Base-by-base conservation (phyloP, 176 grass and related monocot species). In the Panicum miliaceum region DNA sequence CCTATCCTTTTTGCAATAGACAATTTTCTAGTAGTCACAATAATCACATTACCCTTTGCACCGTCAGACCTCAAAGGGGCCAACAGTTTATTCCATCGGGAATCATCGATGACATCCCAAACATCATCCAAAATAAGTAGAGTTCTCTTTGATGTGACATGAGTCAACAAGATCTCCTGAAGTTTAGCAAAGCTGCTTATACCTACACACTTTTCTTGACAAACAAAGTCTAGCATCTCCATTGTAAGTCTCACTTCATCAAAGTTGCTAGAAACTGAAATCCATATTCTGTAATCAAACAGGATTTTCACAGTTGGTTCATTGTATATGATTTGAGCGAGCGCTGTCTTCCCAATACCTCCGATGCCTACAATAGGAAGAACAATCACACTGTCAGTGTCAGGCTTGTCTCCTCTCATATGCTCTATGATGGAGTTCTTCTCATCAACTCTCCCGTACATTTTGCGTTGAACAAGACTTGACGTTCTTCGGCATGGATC, bases 121-220 rank as follows among this genome's bases (percentile, higher is more conserved):
- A 91, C 37, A 77, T 88, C 76, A 76, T 91, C 89, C 10, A 91
- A 73, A 22, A 87, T 7, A 4, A 87, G 63, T 2, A 91, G 45
- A 48, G 43, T 38, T 9, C 54, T 91, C 10, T 75, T 76, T 0
- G 5, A 20, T 5, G 38, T 22, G 29, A 84, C 32, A 23, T 29
- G 11, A 6, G 0, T 11, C 11, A 23, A 20, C 40, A 79, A 72
- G 51, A 62, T 43, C 40, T 73, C 47, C 41, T 84, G 81, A 26
- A 81, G 69, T 20, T 27, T 58, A 0, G 35, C 25, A 37, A 87
- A 51, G 40, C 41, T 76, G 40, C 43, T 42, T 45, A 58, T 57
- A 22, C 32, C 23, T 70, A 7, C n/a, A 13, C 45, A 5, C 1
- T 26, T 78, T 52, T 71, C 43, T 52, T 53, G 22, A 48, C 36